Evolutionary conservation across 2,329 filamentous ascomycete genomes (phyloP), one percentile per base, ranked within the genome.

Genomic region (Aspergillus fijiensis): DNA sequence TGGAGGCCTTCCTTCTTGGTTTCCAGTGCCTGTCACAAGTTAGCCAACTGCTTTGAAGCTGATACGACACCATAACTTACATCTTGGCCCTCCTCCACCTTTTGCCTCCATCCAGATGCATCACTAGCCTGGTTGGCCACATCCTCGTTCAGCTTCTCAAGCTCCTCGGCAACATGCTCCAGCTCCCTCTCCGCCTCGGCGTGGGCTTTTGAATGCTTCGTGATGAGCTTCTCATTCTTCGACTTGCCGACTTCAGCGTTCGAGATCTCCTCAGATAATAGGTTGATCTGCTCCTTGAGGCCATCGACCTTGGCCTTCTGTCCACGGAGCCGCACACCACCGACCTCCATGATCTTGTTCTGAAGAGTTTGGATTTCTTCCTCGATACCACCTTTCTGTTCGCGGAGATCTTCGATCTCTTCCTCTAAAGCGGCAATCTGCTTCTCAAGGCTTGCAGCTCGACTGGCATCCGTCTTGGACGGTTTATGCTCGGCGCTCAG

Each of bases 341-440:
- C 95, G 64, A 96, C 89, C 76, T 97, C 89, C 95, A 99, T 98
- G 71, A 99, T 99, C 81, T 93, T 96, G 82, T 95, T 89, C 73
- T 99, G 94, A 1, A 99, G 82, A 21, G 84, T 84, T 77, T 96
- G 94, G 77, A 99, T 98, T 76, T 98, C 95, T 27, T 89, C 88
- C 73, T 99, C 95, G 9, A 96, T 87, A 50, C 89, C 95, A 1
- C 90, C 86, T n/a, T 90, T 97, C 76, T 98, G 92, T 10, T 85
- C 82, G 62, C 87, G 91, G 10, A 99, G 84, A 69, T 89, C 90
- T 60, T 89, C 86, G 11, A 96, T 86, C 69, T 96, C 91, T 66
- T 86, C 86, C 69, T 92, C 87, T 63, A 96, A 82, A 61, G 87
- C 85, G 7, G 83, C 79, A 55, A 97, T 90, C 66, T 89, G 91